Evolutionary conservation across 257 asterid genomes (phyloP).

Genomic region (Phtheirospermum japonicum): DNA sequence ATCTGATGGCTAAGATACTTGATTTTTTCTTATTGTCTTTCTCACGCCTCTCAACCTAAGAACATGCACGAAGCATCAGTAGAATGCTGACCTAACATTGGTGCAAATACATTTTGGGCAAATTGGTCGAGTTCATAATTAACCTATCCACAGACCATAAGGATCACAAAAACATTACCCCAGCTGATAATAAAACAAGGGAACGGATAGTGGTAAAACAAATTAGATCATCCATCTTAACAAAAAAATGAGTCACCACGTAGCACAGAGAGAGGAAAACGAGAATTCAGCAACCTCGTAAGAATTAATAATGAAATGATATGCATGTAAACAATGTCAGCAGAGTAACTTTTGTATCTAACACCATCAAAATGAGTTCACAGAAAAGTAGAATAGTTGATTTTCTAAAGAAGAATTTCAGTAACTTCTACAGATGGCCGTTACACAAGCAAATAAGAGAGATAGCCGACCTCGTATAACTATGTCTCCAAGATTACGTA

Average conservation of each 20-base stretch:
- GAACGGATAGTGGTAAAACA: slow-evolving; percentile 5
- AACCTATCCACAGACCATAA: slow-evolving; percentile 11
- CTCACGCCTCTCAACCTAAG: slow-evolving; percentile 89
- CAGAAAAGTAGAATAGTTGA: not conserved
- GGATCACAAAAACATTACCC: slow-evolving; percentile 19
- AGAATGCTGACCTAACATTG: slow-evolving; percentile 22
- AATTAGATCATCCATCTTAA: slow-evolving; percentile 12
- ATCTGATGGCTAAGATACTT: slow-evolving; percentile 62
- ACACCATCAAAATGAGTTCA: slow-evolving; percentile 7
- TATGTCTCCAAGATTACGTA: slow-evolving; percentile 7
- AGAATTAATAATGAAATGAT: slow-evolving; percentile 10
- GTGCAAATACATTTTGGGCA: slow-evolving; percentile 15
- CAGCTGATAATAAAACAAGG: slow-evolving; percentile 11
- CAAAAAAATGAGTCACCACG: not conserved
- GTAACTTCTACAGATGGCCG: not conserved
- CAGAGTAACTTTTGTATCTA: slow-evolving; percentile 2
- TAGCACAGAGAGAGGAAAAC: not conserved
- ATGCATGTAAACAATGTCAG: slow-evolving; percentile 17
- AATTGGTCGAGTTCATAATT: slow-evolving; percentile 19
- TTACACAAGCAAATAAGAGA: slow-evolving; percentile 13
- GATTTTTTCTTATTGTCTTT: slow-evolving; percentile 68
- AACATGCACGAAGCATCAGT: slow-evolving; percentile 34
- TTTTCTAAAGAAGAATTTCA: not conserved
- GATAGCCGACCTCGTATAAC: not conserved
- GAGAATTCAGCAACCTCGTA: slow-evolving; percentile 23